Evolutionary conservation across 192 early-diverging fungal species (phyloP).

Genomic region (Globomyces pollinis-pini): DNA sequence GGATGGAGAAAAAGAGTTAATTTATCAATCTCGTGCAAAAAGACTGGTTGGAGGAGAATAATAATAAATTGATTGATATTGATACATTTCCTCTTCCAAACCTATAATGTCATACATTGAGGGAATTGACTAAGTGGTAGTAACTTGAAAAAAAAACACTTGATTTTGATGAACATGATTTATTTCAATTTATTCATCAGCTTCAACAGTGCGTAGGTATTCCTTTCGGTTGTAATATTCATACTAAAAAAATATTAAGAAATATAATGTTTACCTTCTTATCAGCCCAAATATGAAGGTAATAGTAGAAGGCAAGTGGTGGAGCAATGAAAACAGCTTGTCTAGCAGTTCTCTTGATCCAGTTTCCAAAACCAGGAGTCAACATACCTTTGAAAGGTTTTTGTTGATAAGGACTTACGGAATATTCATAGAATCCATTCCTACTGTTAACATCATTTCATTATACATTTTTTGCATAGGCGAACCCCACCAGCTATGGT

Average conservation of each 20-base stretch:
- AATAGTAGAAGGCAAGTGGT: conserved; percentile 33
- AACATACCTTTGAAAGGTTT: conserved; percentile 44
- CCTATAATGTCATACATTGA: no score
- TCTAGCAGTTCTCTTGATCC: conserved; percentile 20
- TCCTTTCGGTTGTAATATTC: conserved; percentile 39
- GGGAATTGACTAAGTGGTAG: no score
- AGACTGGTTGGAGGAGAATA: conserved; percentile 4
- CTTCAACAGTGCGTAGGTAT: no score
- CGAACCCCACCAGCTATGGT: conserved; percentile 26
- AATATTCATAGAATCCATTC: conserved; percentile 42
- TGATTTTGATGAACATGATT: no score
- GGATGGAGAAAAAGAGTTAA: not conserved
- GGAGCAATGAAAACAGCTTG: conserved; percentile 33
- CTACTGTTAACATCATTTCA: no score
- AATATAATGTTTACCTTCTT: conserved; percentile 27
- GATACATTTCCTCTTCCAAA: no score
- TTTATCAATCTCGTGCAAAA: conserved; percentile 1
- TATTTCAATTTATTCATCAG: no score
- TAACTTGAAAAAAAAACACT: no score
- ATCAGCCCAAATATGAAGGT: conserved; percentile 32
- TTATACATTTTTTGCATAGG: conserved; percentile 18
- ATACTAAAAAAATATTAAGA: conserved; percentile 16
- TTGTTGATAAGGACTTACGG: conserved; percentile 39
- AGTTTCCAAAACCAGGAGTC: conserved; percentile 30
- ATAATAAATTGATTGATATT: no score